Percentiles rank a stretch among this genome's conserved stretches.
phyloP scores from a whole-genome alignment of 2,329 filamentous ascomycete species.

The Trichophyton simii region DNA sequence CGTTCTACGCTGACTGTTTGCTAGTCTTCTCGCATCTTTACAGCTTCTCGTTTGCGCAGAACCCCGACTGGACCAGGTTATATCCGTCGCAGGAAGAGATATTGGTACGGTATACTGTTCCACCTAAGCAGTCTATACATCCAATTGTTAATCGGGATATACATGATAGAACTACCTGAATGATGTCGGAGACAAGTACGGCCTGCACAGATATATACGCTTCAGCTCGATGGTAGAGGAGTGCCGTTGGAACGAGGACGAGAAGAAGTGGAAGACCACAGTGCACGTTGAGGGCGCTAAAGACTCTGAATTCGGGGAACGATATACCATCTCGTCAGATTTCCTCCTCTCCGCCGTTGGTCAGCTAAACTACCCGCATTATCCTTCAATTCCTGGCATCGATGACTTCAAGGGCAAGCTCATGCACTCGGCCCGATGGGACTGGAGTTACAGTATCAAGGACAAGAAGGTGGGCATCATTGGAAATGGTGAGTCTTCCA shows the following conservation, averaged over 20 bases:
- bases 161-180: conserved; percentile 37
- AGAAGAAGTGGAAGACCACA: conserved; percentile 40
- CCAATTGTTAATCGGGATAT: neutral
- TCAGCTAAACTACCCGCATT: conserved; percentile 44
- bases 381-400: conserved; percentile 38
- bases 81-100: conserved; percentile 52
- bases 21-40: conserved; percentile 44
- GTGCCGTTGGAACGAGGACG: conserved; percentile 42
- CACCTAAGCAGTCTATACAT: neutral
- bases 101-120: conserved; percentile 23
- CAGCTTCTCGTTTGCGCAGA: conserved; percentile 49
- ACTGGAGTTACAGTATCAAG: conserved; percentile 44
- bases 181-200: conserved; percentile 41
- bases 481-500: conserved; percentile 39
- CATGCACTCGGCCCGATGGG: conserved; percentile 49
- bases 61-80: conserved; percentile 44
- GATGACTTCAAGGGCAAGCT: conserved; percentile 40
- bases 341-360: conserved; percentile 48
- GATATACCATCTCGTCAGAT: conserved; percentile 43
- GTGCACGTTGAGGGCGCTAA: conserved; percentile 41
- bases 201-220: conserved; percentile 44
- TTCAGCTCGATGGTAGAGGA: conserved; percentile 45
- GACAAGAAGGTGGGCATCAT: conserved; percentile 48
- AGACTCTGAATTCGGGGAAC: conserved; percentile 41
- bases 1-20: neutral